These are phyloP conservation scores for Aphanomyces astaci DNA, from an alignment of 352 stramenopile species.

Conservation along the genomic window DNA sequence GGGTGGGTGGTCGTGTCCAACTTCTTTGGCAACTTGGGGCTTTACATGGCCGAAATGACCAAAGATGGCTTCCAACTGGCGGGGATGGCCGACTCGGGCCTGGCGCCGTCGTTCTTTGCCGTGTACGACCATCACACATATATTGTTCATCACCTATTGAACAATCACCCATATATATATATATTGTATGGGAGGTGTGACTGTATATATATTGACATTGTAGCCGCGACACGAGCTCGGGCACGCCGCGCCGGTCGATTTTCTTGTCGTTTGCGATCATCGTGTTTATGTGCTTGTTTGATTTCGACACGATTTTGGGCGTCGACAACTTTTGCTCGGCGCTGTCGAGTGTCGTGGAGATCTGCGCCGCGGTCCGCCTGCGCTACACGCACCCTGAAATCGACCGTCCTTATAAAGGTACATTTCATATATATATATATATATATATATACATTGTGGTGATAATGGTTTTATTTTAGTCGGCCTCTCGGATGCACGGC, in stretches of 20 bases:
- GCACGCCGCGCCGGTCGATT: slow-evolving; percentile 57
- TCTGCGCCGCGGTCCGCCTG: slow-evolving; percentile 67
- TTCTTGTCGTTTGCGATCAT: slow-evolving; percentile 70
- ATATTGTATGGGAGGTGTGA: too few relatives aligned
- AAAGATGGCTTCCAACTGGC: slow-evolving; percentile 76
- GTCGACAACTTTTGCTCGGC: slow-evolving; percentile 76
- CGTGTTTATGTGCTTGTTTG: slow-evolving; percentile 65
- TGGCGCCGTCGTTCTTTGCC: slow-evolving; percentile 66
- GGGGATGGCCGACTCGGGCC: slow-evolving; percentile 72
- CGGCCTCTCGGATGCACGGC: slow-evolving; percentile 49
- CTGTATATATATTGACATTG: too few relatives aligned
- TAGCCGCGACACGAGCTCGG: slow-evolving; percentile 49
- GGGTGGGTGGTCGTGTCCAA: slow-evolving; percentile 69
- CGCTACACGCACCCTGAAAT: slow-evolving; percentile 67
- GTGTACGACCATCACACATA: too few relatives aligned
- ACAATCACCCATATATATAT: too few relatives aligned
- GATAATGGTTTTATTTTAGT: slow-evolving; percentile 26
- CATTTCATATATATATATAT: background rate
- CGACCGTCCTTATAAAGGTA: slow-evolving; percentile 51
- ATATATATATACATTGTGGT: background rate
- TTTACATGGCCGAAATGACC: slow-evolving; percentile 77
- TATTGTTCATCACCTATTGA: too few relatives aligned
- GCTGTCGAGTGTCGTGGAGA: slow-evolving; percentile 64
- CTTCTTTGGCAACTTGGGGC: slow-evolving; percentile 66
- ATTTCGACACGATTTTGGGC: slow-evolving; percentile 73